Percentiles rank a stretch among this genome's conserved stretches.
Conservation (phyloP, 129 eudicot species). For the Artemisia annua region DNA sequence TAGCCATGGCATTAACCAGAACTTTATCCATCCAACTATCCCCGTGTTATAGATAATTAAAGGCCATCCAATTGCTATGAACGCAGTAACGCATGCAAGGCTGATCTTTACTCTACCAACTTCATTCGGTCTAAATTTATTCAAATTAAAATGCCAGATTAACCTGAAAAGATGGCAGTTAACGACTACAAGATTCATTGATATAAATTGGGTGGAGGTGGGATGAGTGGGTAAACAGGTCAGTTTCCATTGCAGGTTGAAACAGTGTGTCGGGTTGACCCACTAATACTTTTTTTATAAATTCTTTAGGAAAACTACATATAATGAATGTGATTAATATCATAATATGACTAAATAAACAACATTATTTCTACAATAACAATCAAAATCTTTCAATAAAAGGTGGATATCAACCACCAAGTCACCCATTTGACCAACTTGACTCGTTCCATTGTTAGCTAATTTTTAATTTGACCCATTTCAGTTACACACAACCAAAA, state of each 20-base stretch:
- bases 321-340: background rate
- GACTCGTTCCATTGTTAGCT: background rate
- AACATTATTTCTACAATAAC: background rate
- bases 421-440: background rate
- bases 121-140: slow-evolving; percentile 78
- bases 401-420: background rate
- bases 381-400: background rate
- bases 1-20: slow-evolving; percentile 97
- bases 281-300: slow-evolving; percentile 3
- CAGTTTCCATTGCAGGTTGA: too few relatives aligned
- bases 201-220: slow-evolving; percentile 7
- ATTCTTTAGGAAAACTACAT: background rate
- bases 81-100: slow-evolving; percentile 79
- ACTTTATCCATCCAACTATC: slow-evolving; percentile 87
- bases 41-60: slow-evolving; percentile 72
- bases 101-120: slow-evolving; percentile 75
- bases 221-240: background rate
- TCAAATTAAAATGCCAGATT: slow-evolving; percentile 74
- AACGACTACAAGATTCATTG: slow-evolving; percentile 1
- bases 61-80: slow-evolving; percentile 94
- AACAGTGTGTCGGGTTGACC: background rate
- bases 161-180: slow-evolving; percentile 45
- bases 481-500: slow-evolving; percentile 12
- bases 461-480: background rate
- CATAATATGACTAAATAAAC: background rate